Evolutionary conservation across 305 asterid genomes (phyloP).

Genomic region (Ilex paraguariensis): DNA sequence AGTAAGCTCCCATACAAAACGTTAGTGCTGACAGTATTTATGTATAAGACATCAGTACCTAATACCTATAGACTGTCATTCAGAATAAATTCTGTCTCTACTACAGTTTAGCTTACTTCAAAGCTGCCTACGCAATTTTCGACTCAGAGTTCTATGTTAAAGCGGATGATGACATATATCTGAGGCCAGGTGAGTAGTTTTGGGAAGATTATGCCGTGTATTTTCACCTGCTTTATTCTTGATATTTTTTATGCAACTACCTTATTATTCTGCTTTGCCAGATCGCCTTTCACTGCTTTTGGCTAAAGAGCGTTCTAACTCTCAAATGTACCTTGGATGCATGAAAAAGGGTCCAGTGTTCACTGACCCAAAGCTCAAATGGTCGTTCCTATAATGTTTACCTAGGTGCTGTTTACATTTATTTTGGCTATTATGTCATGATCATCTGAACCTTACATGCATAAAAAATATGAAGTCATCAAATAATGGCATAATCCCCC

Average conservation of each 20-base stretch:
- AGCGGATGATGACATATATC: slow-evolving; percentile 97
- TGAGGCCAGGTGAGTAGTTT: slow-evolving; percentile 74
- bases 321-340: slow-evolving; percentile 95
- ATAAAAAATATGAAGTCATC: too few relatives aligned
- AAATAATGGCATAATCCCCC: too few relatives aligned
- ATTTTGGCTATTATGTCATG: too few relatives aligned
- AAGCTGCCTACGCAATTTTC: slow-evolving; percentile 92
- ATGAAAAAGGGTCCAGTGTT: slow-evolving; percentile 97
- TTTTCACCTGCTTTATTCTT: too few relatives aligned
- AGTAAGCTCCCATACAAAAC: slow-evolving; percentile 99
- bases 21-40: slow-evolving; percentile 45
- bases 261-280: slow-evolving; percentile 3
- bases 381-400: slow-evolving; percentile 44
- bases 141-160: slow-evolving; percentile 94
- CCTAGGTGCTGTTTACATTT: slow-evolving; percentile 1
- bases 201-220: slow-evolving; percentile 4
- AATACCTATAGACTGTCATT: slow-evolving; percentile 13
- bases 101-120: slow-evolving; percentile 87
- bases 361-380: slow-evolving; percentile 88
- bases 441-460: too few relatives aligned
- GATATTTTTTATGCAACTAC: too few relatives aligned
- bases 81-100: slow-evolving; percentile 22
- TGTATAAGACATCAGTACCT: slow-evolving; percentile 13
- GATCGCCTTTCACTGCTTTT: slow-evolving; percentile 93
- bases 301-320: slow-evolving; percentile 88